These are phyloP conservation scores for Daedaleopsis nitida DNA, from an alignment of 768 basidiomycete genomes.

Conservation along the genomic window DNA sequence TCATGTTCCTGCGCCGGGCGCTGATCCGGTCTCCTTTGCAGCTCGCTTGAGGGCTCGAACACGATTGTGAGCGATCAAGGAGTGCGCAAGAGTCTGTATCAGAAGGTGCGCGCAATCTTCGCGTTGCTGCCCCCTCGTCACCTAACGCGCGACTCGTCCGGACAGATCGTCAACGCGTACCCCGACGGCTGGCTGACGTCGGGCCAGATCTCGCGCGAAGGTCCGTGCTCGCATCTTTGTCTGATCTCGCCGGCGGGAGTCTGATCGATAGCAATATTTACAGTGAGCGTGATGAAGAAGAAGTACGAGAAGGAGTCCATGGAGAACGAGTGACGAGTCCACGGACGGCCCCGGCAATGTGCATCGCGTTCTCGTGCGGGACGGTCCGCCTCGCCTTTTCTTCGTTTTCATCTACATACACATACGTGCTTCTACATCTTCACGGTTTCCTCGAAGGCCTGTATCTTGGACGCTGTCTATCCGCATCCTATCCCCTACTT, in stretches of 20 bases:
- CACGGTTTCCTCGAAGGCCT: neutral
- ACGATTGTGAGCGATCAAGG: constrained; percentile 82
- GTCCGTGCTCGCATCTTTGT: constrained; percentile 42
- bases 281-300: constrained; percentile 88
- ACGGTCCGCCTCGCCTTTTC: neutral
- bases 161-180: constrained; percentile 75
- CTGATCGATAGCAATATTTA: neutral
- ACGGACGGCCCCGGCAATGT: too few species aligned
- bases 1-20: neutral
- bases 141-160: neutral
- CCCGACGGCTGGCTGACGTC: constrained; percentile 86
- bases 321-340: constrained; percentile 50
- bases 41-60: constrained; percentile 62
- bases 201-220: constrained; percentile 85
- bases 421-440: neutral
- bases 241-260: too few species aligned
- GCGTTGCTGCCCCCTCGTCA: constrained; percentile 12
- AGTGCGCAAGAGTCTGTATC: constrained; percentile 76
- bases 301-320: constrained; percentile 70
- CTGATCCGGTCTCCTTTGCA: constrained; percentile 23
- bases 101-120: constrained; percentile 49
- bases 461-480: neutral
- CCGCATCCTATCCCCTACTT: neutral
- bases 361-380: too few species aligned
- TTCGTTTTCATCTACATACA: neutral